Evolutionary conservation across 2,329 filamentous ascomycete genomes (phyloP), one percentile per base, ranked within the genome.

Genomic region (Diaporthe caulivora): DNA sequence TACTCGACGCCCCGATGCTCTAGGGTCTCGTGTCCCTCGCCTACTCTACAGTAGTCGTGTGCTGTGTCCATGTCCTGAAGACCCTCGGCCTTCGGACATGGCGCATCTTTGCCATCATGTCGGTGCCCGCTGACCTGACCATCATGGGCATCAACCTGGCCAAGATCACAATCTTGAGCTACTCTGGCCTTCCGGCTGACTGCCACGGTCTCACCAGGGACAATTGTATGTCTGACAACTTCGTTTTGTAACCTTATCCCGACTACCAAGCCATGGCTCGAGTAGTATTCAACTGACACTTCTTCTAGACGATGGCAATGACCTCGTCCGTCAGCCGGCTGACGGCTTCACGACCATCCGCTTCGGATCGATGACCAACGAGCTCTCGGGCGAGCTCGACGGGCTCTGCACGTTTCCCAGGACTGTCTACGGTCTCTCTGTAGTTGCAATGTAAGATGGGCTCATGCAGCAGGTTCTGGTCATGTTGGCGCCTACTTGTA

Each of bases 61-160:
- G 76, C 57, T 71, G 74, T 31, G 72, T 78, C 34, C 73, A 74
- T 18, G 34, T 79, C n/a, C 70, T 75, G 40, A 76, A 75, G 60
- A 55, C 75, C 26, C 62, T 75, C n/a, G 73, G 70, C 10, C 29
- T 72, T 24, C 71, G 67, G 53, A 53, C 58, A 73, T 77, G 78
- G 72, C 76, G 74, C 21, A 57, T 76, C 49, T 73, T 74, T 40
- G 72, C 75, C 70, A 17, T 77, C 51, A 49, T 65, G 17, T 75
- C 77, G 29, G 51, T 80, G 13, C 72, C 78, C n/a, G 74, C 75
- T 0, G 79, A 80, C 53, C 58, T 79, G 8, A 70, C 75, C 29
- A 76, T 78, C 54, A 75, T 78, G 73, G 75, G 74, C 24, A 58
- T 78, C 29, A 76, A 74, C 74, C 67, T 78, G 55, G 74, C 77